Evolutionary conservation across 2,329 filamentous ascomycete genomes (phyloP), one percentile per base, ranked within the genome.

Genomic region (Lachnellula occidentalis): DNA sequence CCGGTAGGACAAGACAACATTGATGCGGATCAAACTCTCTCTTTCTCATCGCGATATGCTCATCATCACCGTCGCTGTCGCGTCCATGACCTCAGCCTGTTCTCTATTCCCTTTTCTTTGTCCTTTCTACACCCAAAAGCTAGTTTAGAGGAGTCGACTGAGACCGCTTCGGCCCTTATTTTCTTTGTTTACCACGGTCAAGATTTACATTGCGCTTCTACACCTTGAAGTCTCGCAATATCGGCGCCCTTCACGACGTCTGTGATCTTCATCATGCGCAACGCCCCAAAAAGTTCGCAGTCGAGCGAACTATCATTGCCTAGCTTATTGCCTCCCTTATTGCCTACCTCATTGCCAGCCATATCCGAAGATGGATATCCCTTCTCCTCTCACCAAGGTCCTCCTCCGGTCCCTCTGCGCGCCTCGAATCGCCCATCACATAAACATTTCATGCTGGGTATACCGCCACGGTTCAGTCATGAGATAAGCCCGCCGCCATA

Each of bases 401-500:
- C 57, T 34, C 63, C 63, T 52, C 51, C 62, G 14, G 47, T 64
- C 9, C 63, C 63, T 45, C 48, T 54, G 12, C 58, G 61, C 39
- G 62, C 62, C 11, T 34, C 42, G 24, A 62, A 62, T 50, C 60
- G 62, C 11, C 58, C 58, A n/a, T 45, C 51, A 14, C 41, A 54
- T 47, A 59, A 54, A 31, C 55, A 54, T 8, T 58, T 59, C 47
- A 56, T 19, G 5, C 45, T 62, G n/a, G 58, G 58, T 1, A 19
- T 41, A 4, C 58, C 59, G 21, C 56, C 60, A 4, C 43, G 9
- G 34, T 50, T 58, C 21, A 59, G 42, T 31, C 52, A 58, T 45
- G 49, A 59, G 15, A 48, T 52, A n/a, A 58, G 59, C 47, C 65
- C 66, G 7, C 65, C 65, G 14, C 55, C 61, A 24, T 68, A 68